Evolutionary conservation across 805 yeast genomes (phyloP).

Genomic region (Candida ortonii): DNA sequence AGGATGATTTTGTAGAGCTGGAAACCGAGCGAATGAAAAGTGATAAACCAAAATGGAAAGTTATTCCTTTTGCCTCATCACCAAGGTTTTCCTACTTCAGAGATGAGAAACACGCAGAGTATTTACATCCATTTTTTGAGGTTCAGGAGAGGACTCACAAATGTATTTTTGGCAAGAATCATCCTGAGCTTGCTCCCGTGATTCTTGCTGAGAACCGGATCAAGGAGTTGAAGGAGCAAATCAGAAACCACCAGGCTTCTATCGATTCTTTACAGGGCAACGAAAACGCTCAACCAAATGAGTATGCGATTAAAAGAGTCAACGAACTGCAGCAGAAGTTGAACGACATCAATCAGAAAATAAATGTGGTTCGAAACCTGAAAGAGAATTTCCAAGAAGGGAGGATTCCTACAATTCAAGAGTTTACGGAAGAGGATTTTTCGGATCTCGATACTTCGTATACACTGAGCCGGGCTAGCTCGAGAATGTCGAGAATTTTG

Average conservation of each 20-base stretch:
- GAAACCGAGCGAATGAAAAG: conserved; percentile 45
- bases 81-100: conserved; percentile 63
- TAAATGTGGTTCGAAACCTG: conserved; percentile 24
- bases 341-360: conserved; percentile 32
- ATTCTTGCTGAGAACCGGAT: conserved; percentile 41
- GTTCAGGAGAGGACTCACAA: conserved; percentile 57
- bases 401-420: conserved; percentile 26
- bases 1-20: conserved; percentile 72
- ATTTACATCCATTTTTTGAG: conserved; percentile 54
- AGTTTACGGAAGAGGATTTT: conserved; percentile 21
- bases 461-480: conserved; percentile 13
- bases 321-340: conserved; percentile 25
- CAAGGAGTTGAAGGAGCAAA: conserved; percentile 38
- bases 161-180: conserved; percentile 56
- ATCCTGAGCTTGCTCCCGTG: conserved; percentile 56
- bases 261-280: conserved; percentile 20
- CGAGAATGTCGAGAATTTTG: conserved; percentile 20
- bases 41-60: conserved; percentile 40
- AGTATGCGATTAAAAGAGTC: conserved; percentile 13
- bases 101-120: conserved; percentile 43
- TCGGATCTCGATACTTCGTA: conserved; percentile 22
- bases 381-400: conserved; percentile 27
- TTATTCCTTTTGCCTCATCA: conserved; percentile 51
- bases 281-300: conserved; percentile 4
- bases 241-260: conserved; percentile 29